A percentile compares a stretch with the other conserved stretches of the same genome.
These are phyloP conservation scores for Ceratobasidium sp. DNA, from an alignment of 1,284 basidiomycete genomes.

Conservation along the genomic window DNA sequence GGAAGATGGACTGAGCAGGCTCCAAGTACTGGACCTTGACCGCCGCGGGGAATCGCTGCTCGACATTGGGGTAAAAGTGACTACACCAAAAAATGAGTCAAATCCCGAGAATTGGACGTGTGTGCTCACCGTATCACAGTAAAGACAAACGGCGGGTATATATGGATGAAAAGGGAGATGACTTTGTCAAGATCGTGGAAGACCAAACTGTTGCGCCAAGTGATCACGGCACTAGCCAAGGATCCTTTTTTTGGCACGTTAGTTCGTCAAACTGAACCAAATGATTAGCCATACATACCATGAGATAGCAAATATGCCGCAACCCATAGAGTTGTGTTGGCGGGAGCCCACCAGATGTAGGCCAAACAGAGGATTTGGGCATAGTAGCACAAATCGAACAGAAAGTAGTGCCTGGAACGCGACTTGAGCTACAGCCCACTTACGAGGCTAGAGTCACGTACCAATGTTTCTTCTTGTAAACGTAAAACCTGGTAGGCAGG, in stretches of 20 bases:
- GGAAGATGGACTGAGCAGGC: constrained; percentile 65
- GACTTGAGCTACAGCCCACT: constrained; percentile 50
- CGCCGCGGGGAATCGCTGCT: constrained; percentile 82
- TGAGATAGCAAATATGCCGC: constrained; percentile 88
- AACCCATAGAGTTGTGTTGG: constrained; percentile 75
- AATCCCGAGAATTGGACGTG: background rate
- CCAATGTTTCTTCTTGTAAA: constrained; percentile 73
- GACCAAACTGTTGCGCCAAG: constrained; percentile 95
- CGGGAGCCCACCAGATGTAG: constrained; percentile 84
- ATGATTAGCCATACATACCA: constrained; percentile 51
- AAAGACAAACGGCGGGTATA: constrained; percentile 85
- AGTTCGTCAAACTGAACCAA: background rate
- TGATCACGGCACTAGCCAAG: constrained; percentile 90
- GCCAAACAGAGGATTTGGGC: constrained; percentile 87
- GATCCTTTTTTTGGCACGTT: constrained; percentile 55
- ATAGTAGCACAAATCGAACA: constrained; percentile 90
- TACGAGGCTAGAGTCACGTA: background rate
- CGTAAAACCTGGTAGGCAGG: constrained; percentile 79
- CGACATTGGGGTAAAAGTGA: constrained; percentile 81
- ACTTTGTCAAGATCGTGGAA: constrained; percentile 95
- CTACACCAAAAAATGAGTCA: constrained; percentile 51
- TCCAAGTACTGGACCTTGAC: constrained; percentile 65
- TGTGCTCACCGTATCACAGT: constrained; percentile 79
- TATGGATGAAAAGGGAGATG: constrained; percentile 88
- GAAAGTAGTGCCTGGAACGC: constrained; percentile 84